Percentiles rank a stretch among this genome's conserved stretches.
Conservation (phyloP, 1,284 basidiomycete genomes). For the Moesziomyces parantarcticus region DNA sequence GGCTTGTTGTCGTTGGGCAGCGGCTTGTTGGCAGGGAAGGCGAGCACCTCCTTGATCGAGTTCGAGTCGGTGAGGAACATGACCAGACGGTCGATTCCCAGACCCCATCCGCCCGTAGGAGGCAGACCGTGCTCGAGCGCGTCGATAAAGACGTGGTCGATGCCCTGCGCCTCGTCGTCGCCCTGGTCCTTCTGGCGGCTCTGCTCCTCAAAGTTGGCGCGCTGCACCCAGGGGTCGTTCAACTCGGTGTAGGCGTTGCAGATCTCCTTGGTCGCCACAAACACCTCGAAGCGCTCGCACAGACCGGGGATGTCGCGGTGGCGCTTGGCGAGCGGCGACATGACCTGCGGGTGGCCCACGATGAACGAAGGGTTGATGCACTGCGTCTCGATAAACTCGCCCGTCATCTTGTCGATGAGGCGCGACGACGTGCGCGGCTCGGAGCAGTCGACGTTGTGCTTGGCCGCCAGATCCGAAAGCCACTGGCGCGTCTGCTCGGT, state of each 20-base stretch:
- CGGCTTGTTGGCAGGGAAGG: conserved; percentile 93
- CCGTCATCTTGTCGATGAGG: conserved; percentile 95
- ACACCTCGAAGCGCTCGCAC: conserved; percentile 98
- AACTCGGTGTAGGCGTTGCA: conserved; percentile 82
- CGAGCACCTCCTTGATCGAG: conserved; percentile 87
- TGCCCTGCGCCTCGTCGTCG: conserved; percentile 96
- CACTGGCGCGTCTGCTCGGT: conserved; percentile 89
- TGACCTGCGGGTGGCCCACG: conserved; percentile 95
- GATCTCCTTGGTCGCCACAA: conserved; percentile 98
- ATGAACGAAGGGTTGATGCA: conserved; percentile 98
- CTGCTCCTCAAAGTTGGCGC: conserved; percentile 92
- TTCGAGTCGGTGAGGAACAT: conserved; percentile 60
- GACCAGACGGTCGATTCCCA: conserved; percentile 56
- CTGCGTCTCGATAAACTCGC: conserved; percentile 95
- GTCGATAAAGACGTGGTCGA: conserved; percentile 74
- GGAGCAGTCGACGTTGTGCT: conserved; percentile 95
- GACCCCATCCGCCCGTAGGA: conserved; percentile 82
- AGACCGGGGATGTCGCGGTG: conserved; percentile 74
- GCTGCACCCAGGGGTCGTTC: conserved; percentile 77
- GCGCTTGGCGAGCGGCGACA: conserved; percentile 87
- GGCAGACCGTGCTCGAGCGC: conserved; percentile 97
- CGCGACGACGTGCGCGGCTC: conserved; percentile 96
- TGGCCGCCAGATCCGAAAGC: conserved; percentile 80
- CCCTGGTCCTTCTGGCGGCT: conserved; percentile 92
- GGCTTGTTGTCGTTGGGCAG: conserved; percentile 46